Evolutionary conservation across 352 stramenopile genomes (phyloP).

Genomic region (Phytophthora sp.): DNA sequence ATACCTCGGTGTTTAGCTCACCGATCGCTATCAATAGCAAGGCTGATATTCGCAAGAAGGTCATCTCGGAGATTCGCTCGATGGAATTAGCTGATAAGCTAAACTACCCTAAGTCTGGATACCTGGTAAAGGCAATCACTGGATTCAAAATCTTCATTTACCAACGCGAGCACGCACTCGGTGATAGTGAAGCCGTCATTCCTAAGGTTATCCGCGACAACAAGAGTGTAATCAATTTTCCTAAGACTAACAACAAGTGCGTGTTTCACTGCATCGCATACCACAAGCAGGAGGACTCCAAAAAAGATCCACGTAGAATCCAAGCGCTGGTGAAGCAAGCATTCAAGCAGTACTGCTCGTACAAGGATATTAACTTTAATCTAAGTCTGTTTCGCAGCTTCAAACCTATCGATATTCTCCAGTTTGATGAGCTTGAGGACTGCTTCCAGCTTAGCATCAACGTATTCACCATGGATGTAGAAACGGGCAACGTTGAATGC

Average conservation of each 20-base stretch:
- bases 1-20: slow-evolving; percentile 50
- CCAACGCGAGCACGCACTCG: slow-evolving; percentile 22
- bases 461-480: slow-evolving; percentile 5
- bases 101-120: slow-evolving; percentile 17
- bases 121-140: slow-evolving; percentile 23
- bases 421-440: slow-evolving; percentile 11
- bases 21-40: slow-evolving; percentile 21
- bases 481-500: neutral
- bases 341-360: slow-evolving; percentile 11
- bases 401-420: slow-evolving; percentile 14
- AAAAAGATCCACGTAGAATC: slow-evolving; percentile 16
- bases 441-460: slow-evolving; percentile 18
- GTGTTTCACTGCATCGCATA: slow-evolving; percentile 16
- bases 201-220: too few relatives aligned
- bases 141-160: slow-evolving; percentile 28
- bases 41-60: slow-evolving; percentile 22
- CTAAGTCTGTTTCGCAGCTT: neutral
- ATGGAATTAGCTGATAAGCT: slow-evolving; percentile 32
- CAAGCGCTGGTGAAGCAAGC: slow-evolving; percentile 10
- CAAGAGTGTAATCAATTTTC: too few relatives aligned
- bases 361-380: slow-evolving; percentile 5
- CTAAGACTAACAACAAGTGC: too few relatives aligned
- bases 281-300: slow-evolving; percentile 1
- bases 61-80: slow-evolving; percentile 18
- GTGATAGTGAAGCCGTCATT: too few relatives aligned